Evolutionary conservation across 2,329 filamentous ascomycete genomes (phyloP), one percentile per base, ranked within the genome.

Genomic region (Fusarium nanum): DNA sequence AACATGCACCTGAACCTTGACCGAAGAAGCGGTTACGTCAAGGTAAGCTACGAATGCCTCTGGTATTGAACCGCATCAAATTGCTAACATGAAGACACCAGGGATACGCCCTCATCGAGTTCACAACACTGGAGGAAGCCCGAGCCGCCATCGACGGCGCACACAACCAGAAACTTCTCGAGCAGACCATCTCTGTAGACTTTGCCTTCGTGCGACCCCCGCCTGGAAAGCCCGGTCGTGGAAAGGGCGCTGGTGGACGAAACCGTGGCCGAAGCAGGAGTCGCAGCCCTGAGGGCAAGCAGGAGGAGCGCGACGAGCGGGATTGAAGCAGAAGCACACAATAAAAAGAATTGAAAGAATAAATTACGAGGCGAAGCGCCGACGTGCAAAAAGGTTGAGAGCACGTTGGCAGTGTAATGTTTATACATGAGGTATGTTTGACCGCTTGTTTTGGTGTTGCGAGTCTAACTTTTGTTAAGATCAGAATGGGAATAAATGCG

Each of bases 71-170:
- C 22, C 22, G 22, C 22, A 23, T 23, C 22, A 23, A 23, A 23
- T 30, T 55, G 45, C 56, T 65, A 34, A 66, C 34, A 3, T 34
- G 1, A 28, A 41, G 7, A 30, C 11, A 28, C 9, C 66, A 95
- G 92, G 93, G 93, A 71, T 96, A 96, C 81, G 92, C 91, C 30
- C 82, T 96, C 73, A 94, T 96, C 79, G 93, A 96, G 79, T 96
- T 94, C 80, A 85, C 92, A 2, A 95, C 92, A 1, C 84, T 94
- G 42, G 86, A 90, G 69, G 93, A 96, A 79, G 93, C 93, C 16
- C 88, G 91, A 69, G 91, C 91, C n/a, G 93, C 93, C 46, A 93
- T 96, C 76, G 90, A 93, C 78, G 91, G 89, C 74, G 91, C 91
- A n/a, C 88, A 96, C 79, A 85, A 89, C 68, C 89, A 90, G 44